Base-by-base conservation (phyloP, 306 rosid genomes). In the Dryas alaskensis region DNA sequence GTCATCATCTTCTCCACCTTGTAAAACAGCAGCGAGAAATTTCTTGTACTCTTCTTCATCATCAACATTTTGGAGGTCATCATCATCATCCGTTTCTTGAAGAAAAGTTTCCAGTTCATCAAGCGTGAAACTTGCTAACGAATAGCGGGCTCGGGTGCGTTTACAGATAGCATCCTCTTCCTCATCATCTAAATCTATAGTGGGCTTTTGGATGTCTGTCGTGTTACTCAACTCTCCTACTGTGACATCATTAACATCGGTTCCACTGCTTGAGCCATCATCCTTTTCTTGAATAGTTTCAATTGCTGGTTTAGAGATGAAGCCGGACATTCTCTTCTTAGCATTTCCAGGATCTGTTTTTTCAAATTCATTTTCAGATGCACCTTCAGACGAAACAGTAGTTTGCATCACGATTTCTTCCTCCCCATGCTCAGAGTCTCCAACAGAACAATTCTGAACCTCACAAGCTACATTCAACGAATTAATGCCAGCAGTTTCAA, bases 61-160 rank as follows among this genome's bases (percentile, higher is more conserved):
- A 40, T 90, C 93, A 52, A 84, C 92, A 80, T 92, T 88, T 76
- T 88, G 96, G 79, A 89, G 86, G 86, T 88, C 99, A 10, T 92
- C 99, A 25, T 94, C 99, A 74, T 94, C 97, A 67, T 94, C 99
- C 6, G 90, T 88, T 84, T 88, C 99, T 87, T 94, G 99, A 86
- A 94, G 92, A 85, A 94, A 94, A 65, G 85, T 88, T 84, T 94
- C 96, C 2, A 92, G 97, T 80, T 94, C 99, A 78, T 94, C 98
- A 72, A 94, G 98, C 27, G 87, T 84, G 79, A 86, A 94, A 84
- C 94, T 85, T 66, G 90, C 92, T 65, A 94, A 92, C 2, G 98
- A 94, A 86, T 92, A 94, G 57, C 93, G 96, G 62, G 97, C 99
- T 79, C 98, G 86, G 7, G 99, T 94, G 45, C 98, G 95, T 74